phyloP scores from a whole-genome alignment of 345 rosid genomes.

The Lagerstroemia speciosa region DNA sequence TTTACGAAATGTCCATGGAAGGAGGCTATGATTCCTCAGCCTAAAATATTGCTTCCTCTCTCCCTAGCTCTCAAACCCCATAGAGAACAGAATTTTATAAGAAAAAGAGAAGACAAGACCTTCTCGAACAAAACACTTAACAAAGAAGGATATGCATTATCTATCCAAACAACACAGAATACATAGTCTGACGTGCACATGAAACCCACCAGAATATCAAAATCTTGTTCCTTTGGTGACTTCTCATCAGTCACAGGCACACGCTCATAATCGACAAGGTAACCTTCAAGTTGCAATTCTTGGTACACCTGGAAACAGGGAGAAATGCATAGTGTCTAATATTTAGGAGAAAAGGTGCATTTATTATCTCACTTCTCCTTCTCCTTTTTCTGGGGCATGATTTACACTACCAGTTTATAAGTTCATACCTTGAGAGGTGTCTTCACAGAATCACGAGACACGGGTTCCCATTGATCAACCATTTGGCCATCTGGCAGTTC shows the following conservation, averaged over 20 bases:
- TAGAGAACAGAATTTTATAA: neutral
- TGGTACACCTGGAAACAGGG: conserved; percentile 55
- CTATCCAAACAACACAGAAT: neutral
- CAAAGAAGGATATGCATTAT: neutral
- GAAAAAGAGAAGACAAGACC: neutral
- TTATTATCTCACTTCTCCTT: neutral
- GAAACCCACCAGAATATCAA: conserved; percentile 69
- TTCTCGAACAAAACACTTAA: neutral
- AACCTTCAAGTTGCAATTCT: conserved; percentile 80
- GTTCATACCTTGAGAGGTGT: conserved; percentile 71
- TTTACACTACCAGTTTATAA: neutral
- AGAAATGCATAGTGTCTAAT: conserved; percentile 10
- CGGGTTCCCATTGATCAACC: conserved; percentile 99
- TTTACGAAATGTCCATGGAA: too few relatives aligned
- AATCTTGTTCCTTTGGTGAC: conserved; percentile 86
- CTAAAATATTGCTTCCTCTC: neutral
- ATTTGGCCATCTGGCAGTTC: conserved; percentile 98
- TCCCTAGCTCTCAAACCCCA: neutral
- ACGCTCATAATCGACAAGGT: conserved; percentile 83
- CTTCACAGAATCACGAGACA: conserved; percentile 77
- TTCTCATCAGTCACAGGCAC: conserved; percentile 97
- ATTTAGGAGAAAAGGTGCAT: conserved; percentile 11
- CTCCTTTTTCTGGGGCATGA: neutral
- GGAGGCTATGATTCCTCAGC: too few relatives aligned
- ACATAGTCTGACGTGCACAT: neutral